These are phyloP conservation scores for Neurospora sp. DNA, from an alignment of 495 filamentous ascomycete species.

Conservation along the genomic window DNA sequence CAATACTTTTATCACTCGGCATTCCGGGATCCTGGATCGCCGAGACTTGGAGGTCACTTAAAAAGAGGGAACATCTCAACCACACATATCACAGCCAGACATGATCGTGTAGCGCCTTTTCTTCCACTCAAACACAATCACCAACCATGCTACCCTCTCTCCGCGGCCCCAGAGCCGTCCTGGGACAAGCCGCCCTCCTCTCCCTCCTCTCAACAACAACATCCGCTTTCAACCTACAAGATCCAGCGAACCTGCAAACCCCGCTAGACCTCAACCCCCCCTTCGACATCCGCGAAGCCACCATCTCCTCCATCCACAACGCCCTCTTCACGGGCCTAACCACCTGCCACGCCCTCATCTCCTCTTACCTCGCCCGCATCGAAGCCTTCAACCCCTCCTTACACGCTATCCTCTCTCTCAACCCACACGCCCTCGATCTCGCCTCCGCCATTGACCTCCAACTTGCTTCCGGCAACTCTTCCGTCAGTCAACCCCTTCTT, in stretches of 20 bases:
- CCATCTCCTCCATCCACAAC: conserved; percentile 43
- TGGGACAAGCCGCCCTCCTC: background rate
- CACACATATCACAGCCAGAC: background rate
- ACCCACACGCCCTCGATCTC: conserved; percentile 35
- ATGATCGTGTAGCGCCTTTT: background rate
- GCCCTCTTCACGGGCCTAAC: conserved; percentile 36
- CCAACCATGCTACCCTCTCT: background rate
- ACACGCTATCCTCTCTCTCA: conserved; percentile 47
- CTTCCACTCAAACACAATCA: background rate
- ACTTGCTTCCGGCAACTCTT: conserved; percentile 31
- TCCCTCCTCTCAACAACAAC: background rate
- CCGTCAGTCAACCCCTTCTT: conserved; percentile 32
- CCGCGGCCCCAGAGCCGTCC: background rate
- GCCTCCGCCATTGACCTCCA: conserved; percentile 39
- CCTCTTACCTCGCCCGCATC: conserved; percentile 45
- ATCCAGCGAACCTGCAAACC: background rate
- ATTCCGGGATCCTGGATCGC: no score
- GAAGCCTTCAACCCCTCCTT: conserved; percentile 43
- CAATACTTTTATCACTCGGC: no score
- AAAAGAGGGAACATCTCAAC: no score
- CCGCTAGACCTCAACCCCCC: background rate
- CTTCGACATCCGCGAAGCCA: conserved; percentile 46
- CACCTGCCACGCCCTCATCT: conserved; percentile 43
- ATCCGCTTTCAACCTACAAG: background rate
- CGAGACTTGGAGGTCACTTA: no score